Evolutionary conservation across 192 early-diverging fungal genomes (phyloP).

Genomic region (Obelidium mucronatum): DNA sequence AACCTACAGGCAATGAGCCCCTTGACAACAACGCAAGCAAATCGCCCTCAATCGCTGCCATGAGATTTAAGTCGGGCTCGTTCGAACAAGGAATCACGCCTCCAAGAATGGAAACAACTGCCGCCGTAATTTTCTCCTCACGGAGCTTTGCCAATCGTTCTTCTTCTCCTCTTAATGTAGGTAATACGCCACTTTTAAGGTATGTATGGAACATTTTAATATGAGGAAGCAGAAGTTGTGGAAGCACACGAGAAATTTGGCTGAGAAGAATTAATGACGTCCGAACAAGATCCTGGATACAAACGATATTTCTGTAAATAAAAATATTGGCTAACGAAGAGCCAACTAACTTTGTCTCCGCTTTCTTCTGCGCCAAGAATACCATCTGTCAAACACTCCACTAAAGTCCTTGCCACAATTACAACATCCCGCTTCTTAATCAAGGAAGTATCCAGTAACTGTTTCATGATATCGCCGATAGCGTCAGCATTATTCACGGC

Average conservation of each 20-base stretch:
- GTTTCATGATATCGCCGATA: slow-evolving; percentile 36
- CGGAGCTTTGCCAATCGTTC: slow-evolving; percentile 47
- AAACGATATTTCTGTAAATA: slow-evolving; percentile 24
- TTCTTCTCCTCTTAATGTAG: slow-evolving; percentile 5
- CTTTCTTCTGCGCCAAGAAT: slow-evolving; percentile 72
- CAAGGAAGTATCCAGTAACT: not conserved
- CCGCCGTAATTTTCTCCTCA: slow-evolving; percentile 29
- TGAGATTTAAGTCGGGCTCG: slow-evolving; percentile 61
- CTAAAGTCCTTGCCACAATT: slow-evolving; percentile 67
- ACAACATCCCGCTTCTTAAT: slow-evolving; percentile 45
- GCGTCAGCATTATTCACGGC: slow-evolving; percentile 8
- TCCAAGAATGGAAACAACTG: slow-evolving; percentile 52
- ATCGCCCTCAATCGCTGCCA: slow-evolving; percentile 65
- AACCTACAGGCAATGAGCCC: slow-evolving; percentile 53
- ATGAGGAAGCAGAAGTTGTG: slow-evolving; percentile 60
- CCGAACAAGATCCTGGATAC: slow-evolving; percentile 31
- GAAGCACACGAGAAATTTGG: slow-evolving; percentile 59
- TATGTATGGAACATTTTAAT: slow-evolving; percentile 54
- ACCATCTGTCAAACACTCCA: slow-evolving; percentile 79
- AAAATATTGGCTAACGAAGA: not conserved
- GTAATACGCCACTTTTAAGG: not conserved
- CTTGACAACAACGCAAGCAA: slow-evolving; percentile 64
- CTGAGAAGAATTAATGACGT: slow-evolving; percentile 35
- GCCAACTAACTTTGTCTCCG: slow-evolving; percentile 18
- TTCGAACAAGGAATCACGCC: slow-evolving; percentile 58